Evolutionary conservation across 495 filamentous ascomycete species (phyloP), one percentile per base, ranked within the genome.

Genomic region (Halenospora varia): DNA sequence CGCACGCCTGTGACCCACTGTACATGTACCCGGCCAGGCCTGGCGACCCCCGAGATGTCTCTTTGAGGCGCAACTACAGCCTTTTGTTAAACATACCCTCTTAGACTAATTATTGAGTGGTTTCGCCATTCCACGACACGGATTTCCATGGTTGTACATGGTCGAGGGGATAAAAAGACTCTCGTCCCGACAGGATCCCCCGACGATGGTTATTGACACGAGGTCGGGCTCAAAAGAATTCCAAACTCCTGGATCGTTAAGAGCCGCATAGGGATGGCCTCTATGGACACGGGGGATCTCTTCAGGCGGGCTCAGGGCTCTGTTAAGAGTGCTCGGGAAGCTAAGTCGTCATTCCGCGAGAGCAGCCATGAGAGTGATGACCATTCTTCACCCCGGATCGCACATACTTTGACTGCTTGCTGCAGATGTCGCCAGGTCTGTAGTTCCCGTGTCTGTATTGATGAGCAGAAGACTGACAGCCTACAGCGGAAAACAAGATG

Each of bases 401-500:
- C 88, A 51, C 88, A 94, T 70, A 94, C 91, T 18, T 75, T 96
- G 62, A 92, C 92, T 25, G 91, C 91, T 25, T 96, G 91, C 65
- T 89, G 88, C 61, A 78, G 90, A 61, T 94, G 90, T 74, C 82
- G 90, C 70, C 84, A 89, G 78, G 90, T 93, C 77, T 75, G 85
- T 63, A 60, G n/a, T 25, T 46, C 25, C 62, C 11, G 19, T 20
- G 39, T 53, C 45, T 48, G 10, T n/a, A 15, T 41, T 55, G 44
- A 11, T 2, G 11, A 18, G 26, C 10, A 57, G n/a, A 23, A 47
- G 20, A 62, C 50, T 60, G 51, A 57, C 56, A 10, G 15, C 24
- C 42, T 25, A 39, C 65, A 96, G 92, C 84, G 92, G 48, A 97
- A 97, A 78, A 96, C 92, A 20, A 82, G 89, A 77, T 97, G 93